phyloP scores from a whole-genome alignment of 2,329 filamentous ascomycete genomes.

The Rutstroemia sp. region DNA sequence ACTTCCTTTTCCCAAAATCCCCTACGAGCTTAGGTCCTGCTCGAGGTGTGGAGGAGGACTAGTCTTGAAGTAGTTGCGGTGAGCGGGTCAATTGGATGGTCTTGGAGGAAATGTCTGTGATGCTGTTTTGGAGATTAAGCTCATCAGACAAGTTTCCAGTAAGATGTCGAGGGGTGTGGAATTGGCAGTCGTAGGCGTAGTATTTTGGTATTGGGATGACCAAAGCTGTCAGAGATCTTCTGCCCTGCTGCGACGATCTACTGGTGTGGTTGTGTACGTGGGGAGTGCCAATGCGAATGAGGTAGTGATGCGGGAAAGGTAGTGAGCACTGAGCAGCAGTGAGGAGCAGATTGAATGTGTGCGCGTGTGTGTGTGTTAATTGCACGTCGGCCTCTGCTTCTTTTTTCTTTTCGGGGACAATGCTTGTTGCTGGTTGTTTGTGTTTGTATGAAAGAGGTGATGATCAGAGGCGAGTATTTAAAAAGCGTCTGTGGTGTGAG shows the following conservation, averaged over 20 bases:
- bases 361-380: background rate
- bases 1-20: constrained; percentile 11
- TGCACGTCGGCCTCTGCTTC: background rate
- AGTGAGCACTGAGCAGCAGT: background rate
- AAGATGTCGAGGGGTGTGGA: constrained; percentile 7
- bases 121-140: constrained; percentile 19
- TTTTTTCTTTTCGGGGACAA: no score
- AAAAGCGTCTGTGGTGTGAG: no score
- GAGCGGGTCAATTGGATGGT: background rate
- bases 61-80: constrained; percentile 3
- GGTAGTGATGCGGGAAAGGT: background rate
- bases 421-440: no score
- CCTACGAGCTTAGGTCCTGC: constrained; percentile 9
- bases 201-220: no score
- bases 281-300: constrained; percentile 7
- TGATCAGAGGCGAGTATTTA: background rate
- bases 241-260: constrained; percentile 17
- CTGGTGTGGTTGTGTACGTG: constrained; percentile 10
- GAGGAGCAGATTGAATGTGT: background rate
- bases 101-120: background rate
- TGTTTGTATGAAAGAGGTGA: background rate
- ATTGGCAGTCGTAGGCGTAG: constrained; percentile 4
- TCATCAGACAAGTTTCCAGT: constrained; percentile 20
- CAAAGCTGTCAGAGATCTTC: constrained; percentile 17
- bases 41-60: constrained; percentile 10